A percentile compares a stretch with the other conserved stretches of the same genome.
Conservation (phyloP, 495 filamentous ascomycete species). For the Achaetomiella virescens region DNA sequence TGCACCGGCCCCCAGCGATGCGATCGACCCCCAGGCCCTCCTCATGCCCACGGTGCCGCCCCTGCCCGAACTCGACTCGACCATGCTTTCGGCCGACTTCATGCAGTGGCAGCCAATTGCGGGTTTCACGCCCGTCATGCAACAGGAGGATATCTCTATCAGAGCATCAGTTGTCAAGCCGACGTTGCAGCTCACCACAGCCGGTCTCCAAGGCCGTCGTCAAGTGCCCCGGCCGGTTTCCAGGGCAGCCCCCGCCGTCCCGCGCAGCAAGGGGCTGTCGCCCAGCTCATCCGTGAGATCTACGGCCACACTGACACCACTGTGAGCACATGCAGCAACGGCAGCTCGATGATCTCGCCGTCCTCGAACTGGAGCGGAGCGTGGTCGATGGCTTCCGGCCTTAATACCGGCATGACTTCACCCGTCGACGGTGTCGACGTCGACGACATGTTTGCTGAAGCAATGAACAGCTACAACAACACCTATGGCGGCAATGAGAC, state of each 20-base stretch:
- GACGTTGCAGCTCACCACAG: conserved; percentile 26
- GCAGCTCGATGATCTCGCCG: conserved; percentile 33
- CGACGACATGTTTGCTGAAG: conserved; percentile 21
- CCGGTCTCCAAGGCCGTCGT: conserved; percentile 23
- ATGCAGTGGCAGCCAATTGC: conserved; percentile 23
- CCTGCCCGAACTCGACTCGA: conserved; percentile 31
- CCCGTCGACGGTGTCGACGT: conserved; percentile 23
- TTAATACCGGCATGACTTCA: conserved; percentile 29
- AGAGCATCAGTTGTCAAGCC: conserved; percentile 14
- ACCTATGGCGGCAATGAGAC: conserved; percentile 11
- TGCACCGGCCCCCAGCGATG: conserved; percentile 11
- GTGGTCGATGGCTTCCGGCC: conserved; percentile 29
- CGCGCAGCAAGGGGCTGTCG: conserved; percentile 30
- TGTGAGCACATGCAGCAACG: conserved; percentile 26
- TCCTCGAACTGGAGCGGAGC: conserved; percentile 30
- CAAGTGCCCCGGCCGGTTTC: conserved; percentile 18
- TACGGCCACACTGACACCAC: conserved; percentile 30
- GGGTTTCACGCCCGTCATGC: not conserved
- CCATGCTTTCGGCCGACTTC: conserved; percentile 12
- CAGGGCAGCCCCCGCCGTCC: conserved; percentile 8
- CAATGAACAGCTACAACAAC: conserved; percentile 6
- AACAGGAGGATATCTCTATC: conserved; percentile 9
- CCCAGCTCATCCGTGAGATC: conserved; percentile 38
- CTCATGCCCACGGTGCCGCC: conserved; percentile 15
- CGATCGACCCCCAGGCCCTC: conserved; percentile 29